Percentiles rank a stretch among this genome's conserved stretches.
phyloP scores from a whole-genome alignment of 176 grass and related monocot species.

The Hordeum vulgare region DNA sequence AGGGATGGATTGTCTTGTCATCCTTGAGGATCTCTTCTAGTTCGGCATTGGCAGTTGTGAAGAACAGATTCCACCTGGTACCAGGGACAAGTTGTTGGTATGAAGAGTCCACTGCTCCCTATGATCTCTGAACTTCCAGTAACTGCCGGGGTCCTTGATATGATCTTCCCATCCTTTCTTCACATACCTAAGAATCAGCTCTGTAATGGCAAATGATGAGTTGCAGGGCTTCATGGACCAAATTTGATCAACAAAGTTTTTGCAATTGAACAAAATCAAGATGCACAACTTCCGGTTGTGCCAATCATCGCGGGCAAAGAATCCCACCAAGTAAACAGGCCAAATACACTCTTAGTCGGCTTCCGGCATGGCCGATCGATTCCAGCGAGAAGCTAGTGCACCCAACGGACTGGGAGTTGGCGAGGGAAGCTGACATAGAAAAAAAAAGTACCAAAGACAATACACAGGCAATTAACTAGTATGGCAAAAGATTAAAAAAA shows the following conservation, averaged over 20 bases:
- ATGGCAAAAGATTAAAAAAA: too few species aligned
- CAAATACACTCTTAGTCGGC: not conserved
- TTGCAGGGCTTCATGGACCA: not conserved
- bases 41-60: not conserved
- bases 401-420: too few species aligned
- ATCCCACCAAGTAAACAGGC: not conserved
- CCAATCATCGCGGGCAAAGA: not conserved
- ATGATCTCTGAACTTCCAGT: not conserved
- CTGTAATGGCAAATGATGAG: not conserved
- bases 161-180: not conserved
- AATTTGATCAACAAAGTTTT: not conserved
- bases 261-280: not conserved
- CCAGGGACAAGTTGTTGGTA: not conserved
- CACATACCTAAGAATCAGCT: not conserved
- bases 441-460: too few species aligned
- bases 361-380: too few species aligned
- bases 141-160: not conserved
- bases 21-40: not conserved
- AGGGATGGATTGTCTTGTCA: too few species aligned
- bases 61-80: not conserved
- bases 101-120: not conserved
- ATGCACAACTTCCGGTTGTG: not conserved
- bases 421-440: too few species aligned
- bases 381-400: too few species aligned
- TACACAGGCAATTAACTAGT: too few species aligned